Evolutionary conservation across 1,284 basidiomycete species (phyloP), one percentile per base, ranked within the genome.

Genomic region (Neotropicomus parvogracilis): DNA sequence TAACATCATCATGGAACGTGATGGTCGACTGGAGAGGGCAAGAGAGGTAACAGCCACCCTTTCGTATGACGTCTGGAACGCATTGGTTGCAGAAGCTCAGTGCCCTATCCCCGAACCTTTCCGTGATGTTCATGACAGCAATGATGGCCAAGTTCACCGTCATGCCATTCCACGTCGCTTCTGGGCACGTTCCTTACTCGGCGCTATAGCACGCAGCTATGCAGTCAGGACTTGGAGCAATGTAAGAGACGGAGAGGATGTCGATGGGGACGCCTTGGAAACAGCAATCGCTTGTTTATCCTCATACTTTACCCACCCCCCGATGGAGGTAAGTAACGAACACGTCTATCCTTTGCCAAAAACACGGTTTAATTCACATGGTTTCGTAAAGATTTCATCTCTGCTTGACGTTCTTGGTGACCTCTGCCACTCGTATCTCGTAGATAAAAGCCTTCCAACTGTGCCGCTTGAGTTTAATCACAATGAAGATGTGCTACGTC

Each of bases 31-130:
- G 31, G 62, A 64, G 24, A 56, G 62, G 48, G 74, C 73, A 4
- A 60, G 65, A 35, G 59, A 63, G 27, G 50, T 78, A 14, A 61
- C 67, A 3, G 59, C 61, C 28, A 60, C 50, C 20, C 54, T 73
- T 49, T 72, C 70, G 6, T 73, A 75, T 51, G 81, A 83, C 49
- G 69, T 75, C 32, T 82, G 77, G 76, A 77, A 82, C 55, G 73
- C 62, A 6, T 57, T 83, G 36, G 67, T 73, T 35, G 54, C 65
- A 12, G 74, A 76, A 56, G 56, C 65, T 16, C 53, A 59, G 32
- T 59, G 66, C 11, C 62, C 71, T 24, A 41, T 72, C 19, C 74
- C 73, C 0, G 49, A 55, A n/a, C 56, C 55, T 21, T 69, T 73
- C 43, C 56, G 56, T 37, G 49, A 46, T 27, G 21, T 44, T n/a